Base-by-base conservation (phyloP, 768 basidiomycete genomes). In the Mycena chlorophos region DNA sequence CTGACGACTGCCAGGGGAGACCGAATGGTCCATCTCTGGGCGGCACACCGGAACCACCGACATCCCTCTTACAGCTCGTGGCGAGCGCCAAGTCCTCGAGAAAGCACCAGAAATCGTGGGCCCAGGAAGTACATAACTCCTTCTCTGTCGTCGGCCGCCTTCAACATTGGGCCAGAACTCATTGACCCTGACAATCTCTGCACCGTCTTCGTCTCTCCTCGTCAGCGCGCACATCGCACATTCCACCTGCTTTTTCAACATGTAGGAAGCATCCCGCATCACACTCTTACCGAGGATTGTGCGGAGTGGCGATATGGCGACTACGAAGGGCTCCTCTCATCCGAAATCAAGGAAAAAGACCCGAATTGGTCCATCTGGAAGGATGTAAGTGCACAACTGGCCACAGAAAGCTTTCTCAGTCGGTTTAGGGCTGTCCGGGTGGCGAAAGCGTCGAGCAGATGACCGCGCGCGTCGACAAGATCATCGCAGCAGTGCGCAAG, bases 11-110 rank as follows among this genome's bases (percentile, higher is more conserved):
- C 14, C 51, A 92, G 90, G 93, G 28, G 89, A 97, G 75, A 98
- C 95, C 1, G 94, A 95, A 69, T 98, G 94, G 94, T 91, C 91
- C 17, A 65, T 88, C 40, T 94, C 89, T 63, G 94, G 93, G 84
- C 25, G 53, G 29, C 51, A 51, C 53, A 97, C 94, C 3, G 95
- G 95, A 39, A 80, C 80, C 29, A 81, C 84, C 3, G 94, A 98
- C 67, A 94, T 98, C 49, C 89, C 94, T 22, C 78, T 98, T 51
- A 97, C 95, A 3, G 67, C 72, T 19, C 78, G 78, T 27, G 95
- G 95, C 13, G 88, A 87, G 66, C 73, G 81, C 51, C 83, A 89
- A 65, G 81, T 96, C 55, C 78, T 75, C 54, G 75, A 79, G 34
- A 82, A 86, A 59, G 90, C 88, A 0, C 65, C 75, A 3, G 69